Evolutionary conservation across 2,329 filamentous ascomycete species (phyloP), one percentile per base, ranked within the genome.

Genomic region (Aquanectria penicillioides): DNA sequence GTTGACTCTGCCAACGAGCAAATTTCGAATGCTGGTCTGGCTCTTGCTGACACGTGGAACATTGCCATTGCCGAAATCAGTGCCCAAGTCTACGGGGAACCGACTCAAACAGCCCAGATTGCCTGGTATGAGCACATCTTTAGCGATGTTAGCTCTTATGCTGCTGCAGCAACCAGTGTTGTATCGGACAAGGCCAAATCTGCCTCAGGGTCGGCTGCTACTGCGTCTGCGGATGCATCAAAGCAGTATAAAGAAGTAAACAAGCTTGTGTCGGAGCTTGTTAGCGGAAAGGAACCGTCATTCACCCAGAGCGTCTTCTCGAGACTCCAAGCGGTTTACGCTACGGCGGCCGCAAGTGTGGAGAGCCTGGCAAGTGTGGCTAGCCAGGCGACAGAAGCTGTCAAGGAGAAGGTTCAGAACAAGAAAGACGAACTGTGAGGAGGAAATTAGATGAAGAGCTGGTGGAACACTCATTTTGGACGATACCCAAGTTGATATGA

Each of bases 291-390:
- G 73, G 92, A 96, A 71, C 89, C 91, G 0, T 87, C 88, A 12
- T 96, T 93, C 69, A 93, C 89, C 0, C 91, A 96, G 70, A 93
- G 90, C 58, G 89, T 94, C 3, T 87, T 93, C 75, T 86, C 81
- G 49, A 86, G 90, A 48, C 82, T 97, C 11, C 85, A 86, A 54
- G 88, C 85, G 3, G 90, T 87, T 1, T 95, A 94, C 69, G 86
- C 87, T 20, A 91, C 88, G 0, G 89, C 87, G 2, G 77, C 84
- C 2, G 81, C 86, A 1, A 86, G 81, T 1, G 78, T 83, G 7
- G 81, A 81, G 10, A 82, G 78, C 57, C 59, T 75, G 36, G 75
- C 73, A 9, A 74, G 66, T 46, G 77, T 70, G 5, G 78, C 75
- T 2, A 76, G 74, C 43, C 73, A 76, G 13, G 79, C 77, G 3